Evolutionary conservation across 495 filamentous ascomycete genomes (phyloP).

Genomic region (Hypomontagnella monticulosa): DNA sequence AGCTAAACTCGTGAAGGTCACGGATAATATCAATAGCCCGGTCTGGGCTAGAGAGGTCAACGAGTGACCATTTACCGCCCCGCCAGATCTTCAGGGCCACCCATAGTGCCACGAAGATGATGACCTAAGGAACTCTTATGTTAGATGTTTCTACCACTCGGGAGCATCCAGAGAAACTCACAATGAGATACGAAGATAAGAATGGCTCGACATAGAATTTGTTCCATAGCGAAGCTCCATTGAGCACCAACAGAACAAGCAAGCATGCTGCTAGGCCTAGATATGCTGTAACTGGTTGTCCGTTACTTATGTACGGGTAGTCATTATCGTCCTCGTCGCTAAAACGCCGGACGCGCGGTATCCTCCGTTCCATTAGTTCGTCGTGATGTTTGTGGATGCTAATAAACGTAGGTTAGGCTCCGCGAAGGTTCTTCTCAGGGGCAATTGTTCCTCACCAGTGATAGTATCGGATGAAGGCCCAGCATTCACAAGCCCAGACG

Average conservation of each 20-base stretch:
- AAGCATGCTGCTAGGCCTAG: slow-evolving; percentile 51
- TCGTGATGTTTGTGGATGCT: slow-evolving; percentile 45
- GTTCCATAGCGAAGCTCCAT: slow-evolving; percentile 55
- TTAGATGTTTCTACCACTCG: slow-evolving; percentile 4
- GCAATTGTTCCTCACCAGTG: slow-evolving; percentile 41
- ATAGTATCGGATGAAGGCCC: slow-evolving; percentile 56
- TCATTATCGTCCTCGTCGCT: slow-evolving; percentile 40
- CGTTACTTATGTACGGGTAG: slow-evolving; percentile 57
- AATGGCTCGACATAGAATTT: slow-evolving; percentile 46
- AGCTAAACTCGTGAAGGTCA: slow-evolving; percentile 18
- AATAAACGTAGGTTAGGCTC: slow-evolving; percentile 29
- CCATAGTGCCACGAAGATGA: slow-evolving; percentile 48
- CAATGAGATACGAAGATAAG: slow-evolving; percentile 52
- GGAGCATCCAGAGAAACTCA: slow-evolving; percentile 29
- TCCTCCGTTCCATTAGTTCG: slow-evolving; percentile 40
- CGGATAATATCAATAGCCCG: slow-evolving; percentile 20
- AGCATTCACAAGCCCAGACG: slow-evolving; percentile 55
- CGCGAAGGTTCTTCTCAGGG: not conserved
- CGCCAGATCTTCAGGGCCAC: slow-evolving; percentile 44
- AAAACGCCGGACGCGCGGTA: slow-evolving; percentile 47
- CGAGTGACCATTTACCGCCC: slow-evolving; percentile 42
- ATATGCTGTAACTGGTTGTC: slow-evolving; percentile 54
- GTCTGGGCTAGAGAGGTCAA: slow-evolving; percentile 44
- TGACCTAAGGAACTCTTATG: slow-evolving; percentile 18
- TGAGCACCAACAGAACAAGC: slow-evolving; percentile 49